A percentile compares a stretch with the other conserved stretches of the same genome.
Conservation (phyloP, 1,284 basidiomycete genomes). For the Lentinula novae-zelandiae region DNA sequence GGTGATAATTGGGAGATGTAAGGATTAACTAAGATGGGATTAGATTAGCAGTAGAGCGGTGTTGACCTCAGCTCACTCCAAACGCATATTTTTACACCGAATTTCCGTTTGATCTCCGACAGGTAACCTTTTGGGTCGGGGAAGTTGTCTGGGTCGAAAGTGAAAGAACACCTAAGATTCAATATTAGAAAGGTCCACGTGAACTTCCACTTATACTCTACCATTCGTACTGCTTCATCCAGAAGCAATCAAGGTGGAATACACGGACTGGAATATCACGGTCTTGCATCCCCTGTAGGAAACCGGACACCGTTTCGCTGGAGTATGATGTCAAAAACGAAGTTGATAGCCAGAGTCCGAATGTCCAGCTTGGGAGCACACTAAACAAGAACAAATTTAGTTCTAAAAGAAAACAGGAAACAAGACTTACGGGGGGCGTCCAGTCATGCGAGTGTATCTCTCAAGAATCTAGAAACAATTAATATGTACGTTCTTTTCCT, state of each 20-base stretch:
- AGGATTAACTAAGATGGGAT: constrained; percentile 47
- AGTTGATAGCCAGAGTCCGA: constrained; percentile 74
- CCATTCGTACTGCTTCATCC: constrained; percentile 82
- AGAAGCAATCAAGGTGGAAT: constrained; percentile 77
- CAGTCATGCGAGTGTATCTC: constrained; percentile 60
- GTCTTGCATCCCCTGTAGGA: constrained; percentile 69
- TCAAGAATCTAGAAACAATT: constrained; percentile 50
- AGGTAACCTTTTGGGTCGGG: constrained; percentile 69
- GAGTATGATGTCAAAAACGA: constrained; percentile 74
- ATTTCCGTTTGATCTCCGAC: constrained; percentile 62
- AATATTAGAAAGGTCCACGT: neutral
- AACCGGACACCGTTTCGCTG: constrained; percentile 60
- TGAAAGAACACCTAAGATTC: constrained; percentile 61
- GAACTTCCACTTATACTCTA: constrained; percentile 16
- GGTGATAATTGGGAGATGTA: constrained; percentile 68
- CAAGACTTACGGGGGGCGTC: constrained; percentile 51
- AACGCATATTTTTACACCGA: constrained; percentile 68
- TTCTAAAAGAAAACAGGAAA: neutral
- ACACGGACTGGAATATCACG: constrained; percentile 70
- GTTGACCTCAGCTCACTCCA: constrained; percentile 52
- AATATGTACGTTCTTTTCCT: neutral
- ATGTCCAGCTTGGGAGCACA: constrained; percentile 69
- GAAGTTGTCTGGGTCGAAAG: constrained; percentile 74
- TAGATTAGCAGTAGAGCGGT: neutral
- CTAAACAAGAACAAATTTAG: constrained; percentile 26